Evolutionary conservation across 257 asterid species (phyloP).

Genomic region (Nyctanthes arbortristis): DNA sequence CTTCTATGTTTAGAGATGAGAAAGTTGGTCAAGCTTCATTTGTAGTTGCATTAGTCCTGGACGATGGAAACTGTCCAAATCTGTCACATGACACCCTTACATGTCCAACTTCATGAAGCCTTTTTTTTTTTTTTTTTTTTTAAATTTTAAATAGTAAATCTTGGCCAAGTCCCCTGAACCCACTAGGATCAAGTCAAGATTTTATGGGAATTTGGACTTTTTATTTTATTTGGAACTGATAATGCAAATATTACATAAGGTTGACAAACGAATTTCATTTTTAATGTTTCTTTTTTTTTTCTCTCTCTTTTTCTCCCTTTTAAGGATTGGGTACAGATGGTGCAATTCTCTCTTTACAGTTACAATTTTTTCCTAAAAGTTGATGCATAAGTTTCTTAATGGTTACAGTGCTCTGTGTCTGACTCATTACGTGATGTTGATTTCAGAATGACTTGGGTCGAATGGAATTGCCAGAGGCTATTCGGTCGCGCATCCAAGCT

Average conservation of each 20-base stretch:
- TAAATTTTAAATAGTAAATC: too few species aligned
- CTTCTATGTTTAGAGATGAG: too few species aligned
- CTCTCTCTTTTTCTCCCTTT: too few species aligned
- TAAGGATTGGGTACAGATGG: neutral
- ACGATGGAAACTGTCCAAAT: too few species aligned
- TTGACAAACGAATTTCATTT: too few species aligned
- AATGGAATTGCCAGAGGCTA: conserved; percentile 76
- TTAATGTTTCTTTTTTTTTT: too few species aligned
- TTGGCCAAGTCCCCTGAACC: neutral
- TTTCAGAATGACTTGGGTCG: conserved; percentile 76
- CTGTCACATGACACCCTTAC: too few species aligned
- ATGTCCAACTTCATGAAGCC: too few species aligned
- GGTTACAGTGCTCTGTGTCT: neutral
- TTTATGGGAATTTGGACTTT: neutral
- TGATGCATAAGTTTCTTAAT: neutral
- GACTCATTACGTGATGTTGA: conserved; percentile 19
- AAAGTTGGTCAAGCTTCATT: too few species aligned
- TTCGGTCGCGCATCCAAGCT: conserved; percentile 89
- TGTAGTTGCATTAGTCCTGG: too few species aligned
- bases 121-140: too few species aligned
- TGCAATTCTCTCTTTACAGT: neutral
- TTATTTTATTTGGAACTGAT: neutral
- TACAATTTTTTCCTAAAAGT: neutral
- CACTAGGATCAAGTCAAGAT: neutral
- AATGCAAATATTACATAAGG: neutral